Evolutionary conservation across 2,329 filamentous ascomycete genomes (phyloP).

Genomic region (Neonectria faginata): DNA sequence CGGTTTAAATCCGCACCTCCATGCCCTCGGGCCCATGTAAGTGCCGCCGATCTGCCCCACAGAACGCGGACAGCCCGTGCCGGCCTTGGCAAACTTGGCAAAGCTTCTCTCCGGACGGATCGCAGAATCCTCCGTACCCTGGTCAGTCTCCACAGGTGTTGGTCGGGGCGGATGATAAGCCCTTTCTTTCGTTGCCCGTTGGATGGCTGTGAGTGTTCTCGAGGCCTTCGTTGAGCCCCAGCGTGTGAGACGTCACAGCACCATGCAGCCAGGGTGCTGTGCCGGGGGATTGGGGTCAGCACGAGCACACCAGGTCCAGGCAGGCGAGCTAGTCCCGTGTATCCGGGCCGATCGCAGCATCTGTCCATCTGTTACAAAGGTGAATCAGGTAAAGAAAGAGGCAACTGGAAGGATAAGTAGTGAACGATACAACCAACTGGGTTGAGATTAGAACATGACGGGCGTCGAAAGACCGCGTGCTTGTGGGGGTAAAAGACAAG

Average conservation of each 20-base stretch:
- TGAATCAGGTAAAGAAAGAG: neutral
- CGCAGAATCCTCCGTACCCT: neutral
- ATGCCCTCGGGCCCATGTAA: neutral
- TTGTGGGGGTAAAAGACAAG: neutral
- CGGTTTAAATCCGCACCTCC: slow-evolving; percentile 10
- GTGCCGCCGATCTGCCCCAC: slow-evolving; percentile 12
- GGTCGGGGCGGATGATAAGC: neutral
- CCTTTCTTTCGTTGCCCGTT: neutral
- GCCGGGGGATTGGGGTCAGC: neutral
- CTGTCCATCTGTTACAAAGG: neutral
- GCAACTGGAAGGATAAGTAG: neutral
- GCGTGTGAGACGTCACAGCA: neutral
- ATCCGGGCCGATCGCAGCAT: neutral
- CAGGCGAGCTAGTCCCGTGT: neutral
- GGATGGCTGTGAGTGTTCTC: neutral
- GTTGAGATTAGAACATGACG: neutral
- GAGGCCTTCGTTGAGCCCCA: neutral
- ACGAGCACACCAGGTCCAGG: neutral
- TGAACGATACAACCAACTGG: neutral
- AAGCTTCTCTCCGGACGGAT: slow-evolving; percentile 12
- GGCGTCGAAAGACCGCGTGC: neutral
- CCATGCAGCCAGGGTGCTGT: neutral
- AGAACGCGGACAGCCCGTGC: slow-evolving; percentile 16
- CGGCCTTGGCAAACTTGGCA: slow-evolving; percentile 18
- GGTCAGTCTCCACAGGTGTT: neutral